phyloP scores from a whole-genome alignment of 108 stramenopile species.

The Thalassiosira profunda region DNA sequence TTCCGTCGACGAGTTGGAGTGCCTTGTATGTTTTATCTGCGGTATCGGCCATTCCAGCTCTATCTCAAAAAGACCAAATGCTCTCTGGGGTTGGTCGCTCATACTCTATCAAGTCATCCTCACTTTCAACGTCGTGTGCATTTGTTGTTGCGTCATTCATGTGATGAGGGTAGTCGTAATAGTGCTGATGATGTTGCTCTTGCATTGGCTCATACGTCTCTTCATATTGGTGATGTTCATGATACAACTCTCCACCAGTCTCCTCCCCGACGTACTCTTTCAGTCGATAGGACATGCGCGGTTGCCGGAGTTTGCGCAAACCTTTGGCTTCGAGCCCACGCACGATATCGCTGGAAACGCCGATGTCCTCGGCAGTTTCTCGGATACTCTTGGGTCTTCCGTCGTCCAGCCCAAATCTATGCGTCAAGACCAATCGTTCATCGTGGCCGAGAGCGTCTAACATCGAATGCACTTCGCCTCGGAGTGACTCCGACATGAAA shows the following conservation, averaged over 20 bases:
- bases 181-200: conserved; percentile 23
- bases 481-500: conserved; percentile 56
- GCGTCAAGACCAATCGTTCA: conserved; percentile 80
- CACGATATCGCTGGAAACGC: conserved; percentile 83
- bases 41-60: no score
- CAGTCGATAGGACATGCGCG: conserved; percentile 74
- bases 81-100: conserved; percentile 39
- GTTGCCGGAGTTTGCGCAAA: conserved; percentile 90
- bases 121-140: not conserved
- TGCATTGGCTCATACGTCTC: no score
- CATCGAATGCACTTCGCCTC: conserved; percentile 60
- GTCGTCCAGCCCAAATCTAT: conserved; percentile 91
- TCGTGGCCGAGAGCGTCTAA: conserved; percentile 56
- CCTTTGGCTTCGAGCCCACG: conserved; percentile 89
- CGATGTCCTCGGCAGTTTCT: conserved; percentile 74
- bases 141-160: conserved; percentile 11
- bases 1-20: not conserved
- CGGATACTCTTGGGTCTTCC: conserved; percentile 62
- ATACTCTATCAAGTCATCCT: conserved; percentile 8
- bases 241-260: not conserved
- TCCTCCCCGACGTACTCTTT: conserved; percentile 62
- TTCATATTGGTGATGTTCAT: no score
- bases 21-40: no score
- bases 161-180: conserved; percentile 18
- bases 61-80: conserved; percentile 53